Evolutionary conservation across 2,329 filamentous ascomycete species (phyloP), one percentile per base, ranked within the genome.

Genomic region (Akanthomyces dipterigenus): DNA sequence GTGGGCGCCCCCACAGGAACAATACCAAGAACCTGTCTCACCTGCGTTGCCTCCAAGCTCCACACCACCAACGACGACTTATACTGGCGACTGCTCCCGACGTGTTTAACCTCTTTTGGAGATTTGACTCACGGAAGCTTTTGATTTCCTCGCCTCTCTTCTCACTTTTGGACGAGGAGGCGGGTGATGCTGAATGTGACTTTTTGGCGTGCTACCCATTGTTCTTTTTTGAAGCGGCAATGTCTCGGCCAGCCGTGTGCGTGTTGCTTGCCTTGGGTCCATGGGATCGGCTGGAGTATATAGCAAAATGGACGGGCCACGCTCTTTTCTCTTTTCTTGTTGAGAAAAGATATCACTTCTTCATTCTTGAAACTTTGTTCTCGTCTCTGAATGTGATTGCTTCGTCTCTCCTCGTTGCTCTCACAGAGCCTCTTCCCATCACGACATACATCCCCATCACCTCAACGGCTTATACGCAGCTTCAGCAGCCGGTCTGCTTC

Each of bases 1-100:
- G 40, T 5, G 24, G 1, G 11, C 11, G 48, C 48, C 56, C 48
- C 53, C 60, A 51, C 60, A 57, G 38, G 53, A 62, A 65, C 63
- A 60, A 62, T 61, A 64, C 67, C 45, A 68, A 67, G 59, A 55
- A 26, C n/a, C 5, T 36, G 55, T 50, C 55, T 58, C 55, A 58
- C 31, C 20, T 18, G 24, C 26, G 22, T 20, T 42, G 20, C 26
- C 18, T 26, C 54, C 12, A 11, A 31, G 11, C 45, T 49, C 45
- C 45, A 49, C 55, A 49, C 28, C 36, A 24, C 38, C 54, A 22
- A 7, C 36, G 2, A 20, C 43, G 20, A 49, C 55, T 54, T 54
- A 40, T 20, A 54, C 31, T 8, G 31, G 8, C 31, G 31, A 34
- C 11, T 9, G 2, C 6, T 34, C 11, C 6, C 31, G 11, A 9